phyloP scores from a whole-genome alignment of 2,329 filamentous ascomycete genomes.

The Magnaporthales sp. region DNA sequence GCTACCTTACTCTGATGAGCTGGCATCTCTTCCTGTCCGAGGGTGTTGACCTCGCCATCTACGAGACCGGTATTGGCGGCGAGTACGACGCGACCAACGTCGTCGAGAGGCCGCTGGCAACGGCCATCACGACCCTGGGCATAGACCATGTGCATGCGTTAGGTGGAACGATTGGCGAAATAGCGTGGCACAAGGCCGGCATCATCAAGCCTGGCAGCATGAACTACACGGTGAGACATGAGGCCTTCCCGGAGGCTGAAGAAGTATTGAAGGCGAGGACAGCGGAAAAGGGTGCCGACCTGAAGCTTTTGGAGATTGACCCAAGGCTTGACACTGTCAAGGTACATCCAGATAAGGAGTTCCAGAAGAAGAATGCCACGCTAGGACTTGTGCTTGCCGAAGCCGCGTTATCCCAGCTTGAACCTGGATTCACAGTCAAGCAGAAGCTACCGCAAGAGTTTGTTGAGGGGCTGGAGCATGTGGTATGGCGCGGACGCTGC shows the following conservation, averaged over 20 bases:
- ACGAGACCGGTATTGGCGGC: conserved; percentile 60
- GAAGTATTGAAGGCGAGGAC: conserved; percentile 43
- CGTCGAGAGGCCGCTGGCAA: conserved; percentile 10
- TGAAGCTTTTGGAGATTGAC: conserved; percentile 13
- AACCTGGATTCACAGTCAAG: conserved; percentile 13
- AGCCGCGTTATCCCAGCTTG: conserved; percentile 35
- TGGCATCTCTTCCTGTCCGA: conserved; percentile 59
- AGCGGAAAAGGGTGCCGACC: conserved; percentile 30
- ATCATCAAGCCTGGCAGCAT: conserved; percentile 56
- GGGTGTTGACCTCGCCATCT: conserved; percentile 52
- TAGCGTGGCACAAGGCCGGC: conserved; percentile 68
- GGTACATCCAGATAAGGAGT: conserved; percentile 11
- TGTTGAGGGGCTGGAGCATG: conserved; percentile 53
- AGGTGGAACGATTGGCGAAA: conserved; percentile 53
- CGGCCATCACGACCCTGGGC: conserved; percentile 43
- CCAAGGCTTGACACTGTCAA: conserved; percentile 7
- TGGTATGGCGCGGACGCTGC: conserved; percentile 67
- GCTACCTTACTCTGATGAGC: conserved; percentile 56
- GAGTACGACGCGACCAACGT: conserved; percentile 65
- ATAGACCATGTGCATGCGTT: conserved; percentile 60
- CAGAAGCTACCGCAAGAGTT: conserved; percentile 42
- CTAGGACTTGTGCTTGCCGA: conserved; percentile 25
- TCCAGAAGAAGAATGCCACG: conserved; percentile 16
- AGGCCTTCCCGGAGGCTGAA: conserved; percentile 30
- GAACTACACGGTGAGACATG: conserved; percentile 41